These are phyloP conservation scores for Colletotrichum falcatum DNA, from an alignment of 2,329 filamentous ascomycete species.

Conservation along the genomic window DNA sequence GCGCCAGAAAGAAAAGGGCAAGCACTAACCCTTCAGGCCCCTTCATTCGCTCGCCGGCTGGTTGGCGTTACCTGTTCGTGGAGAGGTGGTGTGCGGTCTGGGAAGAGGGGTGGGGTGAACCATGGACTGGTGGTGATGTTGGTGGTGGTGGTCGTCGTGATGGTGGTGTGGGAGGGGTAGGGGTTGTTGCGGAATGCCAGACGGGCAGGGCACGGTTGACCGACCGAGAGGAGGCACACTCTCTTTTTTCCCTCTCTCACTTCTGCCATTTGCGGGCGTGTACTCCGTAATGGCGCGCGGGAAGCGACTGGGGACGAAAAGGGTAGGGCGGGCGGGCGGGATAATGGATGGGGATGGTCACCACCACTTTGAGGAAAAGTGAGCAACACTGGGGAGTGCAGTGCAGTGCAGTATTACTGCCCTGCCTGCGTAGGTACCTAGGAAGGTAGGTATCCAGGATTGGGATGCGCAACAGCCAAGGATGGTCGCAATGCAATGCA, in stretches of 20 bases:
- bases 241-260: background rate
- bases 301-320: background rate
- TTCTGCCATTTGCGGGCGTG: background rate
- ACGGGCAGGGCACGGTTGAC: background rate
- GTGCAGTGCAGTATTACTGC: no score
- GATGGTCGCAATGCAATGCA: slow-evolving; percentile 14
- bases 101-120: background rate
- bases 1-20: slow-evolving; percentile 38
- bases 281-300: background rate
- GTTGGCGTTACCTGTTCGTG: slow-evolving; percentile 28
- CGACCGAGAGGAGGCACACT: background rate
- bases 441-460: slow-evolving; percentile 2
- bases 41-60: slow-evolving; percentile 27
- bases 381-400: background rate
- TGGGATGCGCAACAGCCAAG: background rate
- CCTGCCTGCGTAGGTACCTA: no score
- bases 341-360: background rate
- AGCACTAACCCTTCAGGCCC: slow-evolving; percentile 30
- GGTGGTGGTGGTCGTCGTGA: background rate
- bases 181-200: background rate
- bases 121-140: background rate
- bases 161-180: slow-evolving; percentile 1
- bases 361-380: slow-evolving; percentile 4
- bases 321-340: background rate
- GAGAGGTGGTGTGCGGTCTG: slow-evolving; percentile 24